A percentile compares a stretch with the other conserved stretches of the same genome.
These are phyloP conservation scores for Ascochyta pisi DNA, from an alignment of 2,329 filamentous ascomycete genomes.

Conservation along the genomic window DNA sequence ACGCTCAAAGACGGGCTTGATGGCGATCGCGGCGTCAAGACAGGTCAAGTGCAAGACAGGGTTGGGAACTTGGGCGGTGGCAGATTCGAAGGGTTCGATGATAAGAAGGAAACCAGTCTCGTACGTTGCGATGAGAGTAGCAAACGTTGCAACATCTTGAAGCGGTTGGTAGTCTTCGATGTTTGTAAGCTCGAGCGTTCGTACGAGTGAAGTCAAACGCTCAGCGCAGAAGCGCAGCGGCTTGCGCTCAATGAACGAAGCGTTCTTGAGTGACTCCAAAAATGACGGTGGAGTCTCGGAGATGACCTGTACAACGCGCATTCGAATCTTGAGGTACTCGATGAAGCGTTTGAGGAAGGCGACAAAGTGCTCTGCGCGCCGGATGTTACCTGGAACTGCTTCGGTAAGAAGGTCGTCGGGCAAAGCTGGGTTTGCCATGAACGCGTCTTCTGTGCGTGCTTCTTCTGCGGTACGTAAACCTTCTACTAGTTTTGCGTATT, in stretches of 20 bases:
- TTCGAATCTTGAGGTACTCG: conserved; percentile 95
- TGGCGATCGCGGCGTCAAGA: conserved; percentile 95
- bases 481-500: conserved; percentile 94
- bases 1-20: conserved; percentile 95
- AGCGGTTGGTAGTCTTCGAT: conserved; percentile 98
- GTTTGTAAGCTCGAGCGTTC: conserved; percentile 93
- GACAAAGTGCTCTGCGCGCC: conserved; percentile 93
- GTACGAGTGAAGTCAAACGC: conserved; percentile 88
- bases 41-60: conserved; percentile 97
- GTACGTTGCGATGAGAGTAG: conserved; percentile 93
- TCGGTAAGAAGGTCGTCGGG: conserved; percentile 95
- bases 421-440: conserved; percentile 94
- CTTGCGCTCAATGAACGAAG: conserved; percentile 98
- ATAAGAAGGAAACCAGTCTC: conserved; percentile 96
- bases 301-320: conserved; percentile 98
- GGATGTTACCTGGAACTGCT: conserved; percentile 94
- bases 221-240: conserved; percentile 94
- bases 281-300: conserved; percentile 97
- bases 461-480: conserved; percentile 88
- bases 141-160: conserved; percentile 97
- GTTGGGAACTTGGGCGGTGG: conserved; percentile 93
- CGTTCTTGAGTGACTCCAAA: conserved; percentile 87
- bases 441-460: conserved; percentile 88
- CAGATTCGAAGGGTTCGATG: conserved; percentile 95
- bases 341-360: conserved; percentile 95